These are phyloP conservation scores for Prunus mume DNA, from an alignment of 306 rosid species.

Conservation along the genomic window DNA sequence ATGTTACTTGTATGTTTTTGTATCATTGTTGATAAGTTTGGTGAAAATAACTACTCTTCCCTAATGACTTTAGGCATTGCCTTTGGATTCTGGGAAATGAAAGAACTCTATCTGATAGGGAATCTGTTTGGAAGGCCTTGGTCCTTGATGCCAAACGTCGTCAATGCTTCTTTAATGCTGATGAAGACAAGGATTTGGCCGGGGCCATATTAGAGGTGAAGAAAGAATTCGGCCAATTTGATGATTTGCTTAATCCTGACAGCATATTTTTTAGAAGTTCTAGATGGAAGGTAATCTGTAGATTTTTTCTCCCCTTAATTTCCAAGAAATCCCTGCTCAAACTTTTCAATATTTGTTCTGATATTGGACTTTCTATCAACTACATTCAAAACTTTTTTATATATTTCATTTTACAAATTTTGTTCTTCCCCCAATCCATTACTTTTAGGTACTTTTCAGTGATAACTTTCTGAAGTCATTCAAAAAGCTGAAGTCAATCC, in stretches of 20 bases:
- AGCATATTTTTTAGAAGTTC: conserved; percentile 55
- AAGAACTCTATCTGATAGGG: conserved; percentile 36
- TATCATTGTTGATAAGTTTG: neutral
- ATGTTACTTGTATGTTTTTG: neutral
- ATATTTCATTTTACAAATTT: neutral
- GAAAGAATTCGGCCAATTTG: conserved; percentile 58
- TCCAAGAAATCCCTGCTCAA: neutral
- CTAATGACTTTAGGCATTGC: conserved; percentile 48
- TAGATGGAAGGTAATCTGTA: conserved; percentile 63
- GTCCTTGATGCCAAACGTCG: conserved; percentile 64
- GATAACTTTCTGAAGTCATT: conserved; percentile 70
- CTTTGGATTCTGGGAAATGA: conserved; percentile 79
- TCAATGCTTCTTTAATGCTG: conserved; percentile 61
- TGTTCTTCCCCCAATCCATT: neutral
- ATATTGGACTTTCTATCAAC: neutral
- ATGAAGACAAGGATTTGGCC: conserved; percentile 55
- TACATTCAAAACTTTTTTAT: neutral
- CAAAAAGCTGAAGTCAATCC: conserved; percentile 36
- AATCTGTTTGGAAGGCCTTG: conserved; percentile 57
- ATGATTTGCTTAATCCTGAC: conserved; percentile 60
- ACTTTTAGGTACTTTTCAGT: conserved; percentile 35
- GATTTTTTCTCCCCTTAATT: neutral
- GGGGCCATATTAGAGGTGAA: conserved; percentile 52
- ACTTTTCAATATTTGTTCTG: neutral
- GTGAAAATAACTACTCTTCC: neutral